phyloP scores from a whole-genome alignment of 345 rosid genomes.

The Corymbia maculata region DNA sequence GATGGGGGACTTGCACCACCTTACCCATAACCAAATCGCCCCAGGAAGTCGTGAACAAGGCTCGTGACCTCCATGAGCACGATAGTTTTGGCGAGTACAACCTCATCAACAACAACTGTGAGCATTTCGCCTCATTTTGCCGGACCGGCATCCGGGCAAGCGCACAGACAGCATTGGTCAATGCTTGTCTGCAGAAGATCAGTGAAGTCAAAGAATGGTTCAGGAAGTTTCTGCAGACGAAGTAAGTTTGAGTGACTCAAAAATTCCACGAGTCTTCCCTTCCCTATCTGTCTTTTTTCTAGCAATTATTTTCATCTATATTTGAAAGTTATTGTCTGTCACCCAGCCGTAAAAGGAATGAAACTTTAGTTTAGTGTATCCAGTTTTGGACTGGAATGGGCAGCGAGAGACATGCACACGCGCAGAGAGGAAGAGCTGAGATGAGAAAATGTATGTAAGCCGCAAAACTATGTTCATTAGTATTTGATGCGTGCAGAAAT shows the following conservation, averaged over 20 bases:
- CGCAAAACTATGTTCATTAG: neutral
- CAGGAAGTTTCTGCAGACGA: neutral
- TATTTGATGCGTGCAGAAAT: neutral
- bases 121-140: neutral
- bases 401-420: neutral
- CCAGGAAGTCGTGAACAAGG: neutral
- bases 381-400: neutral
- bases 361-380: neutral
- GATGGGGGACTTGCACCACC: neutral
- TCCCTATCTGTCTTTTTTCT: neutral
- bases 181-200: neutral
- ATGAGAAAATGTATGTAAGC: neutral
- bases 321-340: neutral
- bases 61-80: neutral
- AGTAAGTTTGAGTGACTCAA: neutral
- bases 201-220: neutral
- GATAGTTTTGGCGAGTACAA: fast-evolving
- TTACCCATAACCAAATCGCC: neutral
- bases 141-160: neutral
- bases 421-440: neutral
- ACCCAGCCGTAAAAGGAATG: neutral
- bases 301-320: neutral
- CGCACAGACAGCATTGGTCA: neutral
- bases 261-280: neutral
- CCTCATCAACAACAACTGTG: neutral